Evolutionary conservation across 768 basidiomycete genomes (phyloP).

Genomic region (Leccinum barrowsii): DNA sequence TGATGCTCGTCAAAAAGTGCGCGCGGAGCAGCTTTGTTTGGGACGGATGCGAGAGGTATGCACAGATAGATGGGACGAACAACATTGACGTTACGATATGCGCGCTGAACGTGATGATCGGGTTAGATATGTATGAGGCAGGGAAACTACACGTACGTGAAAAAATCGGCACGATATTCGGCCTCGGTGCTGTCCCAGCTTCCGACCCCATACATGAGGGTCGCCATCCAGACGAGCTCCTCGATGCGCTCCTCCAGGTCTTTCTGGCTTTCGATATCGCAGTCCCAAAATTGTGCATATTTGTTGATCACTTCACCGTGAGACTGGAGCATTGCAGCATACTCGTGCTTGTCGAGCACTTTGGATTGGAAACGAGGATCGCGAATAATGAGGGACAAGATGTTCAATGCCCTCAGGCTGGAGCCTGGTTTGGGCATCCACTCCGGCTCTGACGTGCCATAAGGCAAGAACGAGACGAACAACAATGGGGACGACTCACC

Average conservation of each 20-base stretch:
- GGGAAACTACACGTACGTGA: constrained; percentile 43
- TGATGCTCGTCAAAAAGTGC: constrained; percentile 51
- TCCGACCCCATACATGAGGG: constrained; percentile 57
- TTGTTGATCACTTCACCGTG: constrained; percentile 39
- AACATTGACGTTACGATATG: constrained; percentile 68
- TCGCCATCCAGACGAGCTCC: constrained; percentile 57
- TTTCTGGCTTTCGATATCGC: constrained; percentile 34
- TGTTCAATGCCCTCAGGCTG: constrained; percentile 45
- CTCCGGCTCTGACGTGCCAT: constrained; percentile 25
- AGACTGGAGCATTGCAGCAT: constrained; percentile 32
- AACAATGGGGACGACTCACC: constrained; percentile 1
- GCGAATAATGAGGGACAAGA: constrained; percentile 51
- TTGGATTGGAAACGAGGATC: constrained; percentile 39
- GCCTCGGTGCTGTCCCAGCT: constrained; percentile 41
- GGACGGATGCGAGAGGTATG: constrained; percentile 53
- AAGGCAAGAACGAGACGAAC: background rate
- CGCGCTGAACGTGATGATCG: constrained; percentile 39
- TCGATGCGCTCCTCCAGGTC: constrained; percentile 52
- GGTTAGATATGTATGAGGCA: background rate
- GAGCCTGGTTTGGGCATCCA: constrained; percentile 25
- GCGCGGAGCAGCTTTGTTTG: constrained; percentile 53
- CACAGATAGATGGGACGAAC: constrained; percentile 54
- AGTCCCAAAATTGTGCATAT: constrained; percentile 47
- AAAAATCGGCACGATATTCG: constrained; percentile 62
- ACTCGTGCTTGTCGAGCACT: constrained; percentile 32